Conservation (phyloP, 768 basidiomycete species). For the Hydnomerulius pinastri region DNA sequence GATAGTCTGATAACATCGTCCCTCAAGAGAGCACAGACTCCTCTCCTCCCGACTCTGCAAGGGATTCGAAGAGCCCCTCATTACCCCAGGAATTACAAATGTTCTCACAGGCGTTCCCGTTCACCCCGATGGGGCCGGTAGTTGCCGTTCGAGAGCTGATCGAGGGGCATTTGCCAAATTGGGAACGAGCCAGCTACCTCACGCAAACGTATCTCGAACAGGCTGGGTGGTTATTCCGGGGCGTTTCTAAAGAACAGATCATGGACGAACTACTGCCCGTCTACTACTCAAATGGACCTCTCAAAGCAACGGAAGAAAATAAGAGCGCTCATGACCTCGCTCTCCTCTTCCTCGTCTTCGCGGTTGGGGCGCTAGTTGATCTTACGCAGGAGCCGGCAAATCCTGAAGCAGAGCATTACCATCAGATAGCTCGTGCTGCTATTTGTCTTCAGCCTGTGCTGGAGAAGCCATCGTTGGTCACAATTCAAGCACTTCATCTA, state of each 20-base stretch:
- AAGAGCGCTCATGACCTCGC: constrained; percentile 51
- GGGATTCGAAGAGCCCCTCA: constrained; percentile 30
- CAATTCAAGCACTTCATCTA: constrained; percentile 69
- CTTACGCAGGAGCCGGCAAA: constrained; percentile 30
- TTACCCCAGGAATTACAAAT: constrained; percentile 37
- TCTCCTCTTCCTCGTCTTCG: constrained; percentile 50
- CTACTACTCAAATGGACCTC: constrained; percentile 37
- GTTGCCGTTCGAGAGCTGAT: constrained; percentile 51
- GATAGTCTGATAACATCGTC: constrained; percentile 27
- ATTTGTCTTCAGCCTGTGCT: constrained; percentile 68
- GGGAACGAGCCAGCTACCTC: constrained; percentile 48
- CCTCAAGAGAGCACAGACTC: constrained; percentile 16
- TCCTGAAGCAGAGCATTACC: constrained; percentile 59
- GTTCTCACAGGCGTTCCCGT: constrained; percentile 65
- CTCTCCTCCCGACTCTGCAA: constrained; percentile 26
- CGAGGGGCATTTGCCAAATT: constrained; percentile 54
- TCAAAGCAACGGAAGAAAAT: constrained; percentile 36
- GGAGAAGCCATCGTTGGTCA: constrained; percentile 70
- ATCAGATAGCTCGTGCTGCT: constrained; percentile 65
- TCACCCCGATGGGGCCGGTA: constrained; percentile 57
- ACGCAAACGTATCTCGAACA: constrained; percentile 48
- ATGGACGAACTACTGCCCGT: constrained; percentile 42
- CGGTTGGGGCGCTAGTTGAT: constrained; percentile 52
- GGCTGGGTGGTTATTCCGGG: constrained; percentile 54
- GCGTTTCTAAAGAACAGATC: constrained; percentile 48